Evolutionary conservation across 2,329 filamentous ascomycete species (phyloP).

Genomic region (Aspergillus latus): DNA sequence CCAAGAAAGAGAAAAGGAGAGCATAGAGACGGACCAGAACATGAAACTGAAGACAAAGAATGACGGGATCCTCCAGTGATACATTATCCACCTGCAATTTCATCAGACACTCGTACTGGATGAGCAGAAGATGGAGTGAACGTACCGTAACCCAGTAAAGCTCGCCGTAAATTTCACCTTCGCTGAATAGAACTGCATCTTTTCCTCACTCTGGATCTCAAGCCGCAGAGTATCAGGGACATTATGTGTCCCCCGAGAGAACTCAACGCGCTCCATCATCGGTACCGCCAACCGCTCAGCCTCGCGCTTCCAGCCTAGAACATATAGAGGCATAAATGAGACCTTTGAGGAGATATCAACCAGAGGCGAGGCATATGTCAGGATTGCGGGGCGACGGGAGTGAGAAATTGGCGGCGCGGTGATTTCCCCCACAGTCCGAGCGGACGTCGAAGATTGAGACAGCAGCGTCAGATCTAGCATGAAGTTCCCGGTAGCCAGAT

Average conservation of each 20-base stretch:
- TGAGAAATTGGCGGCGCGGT: constrained; percentile 53
- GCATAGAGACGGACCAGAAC: constrained; percentile 77
- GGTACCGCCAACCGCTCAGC: constrained; percentile 62
- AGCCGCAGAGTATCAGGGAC: constrained; percentile 57
- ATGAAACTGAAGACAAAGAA: constrained; percentile 66
- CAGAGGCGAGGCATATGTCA: constrained; percentile 75
- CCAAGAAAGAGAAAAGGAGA: constrained; percentile 68
- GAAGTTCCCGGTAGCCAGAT: constrained; percentile 82
- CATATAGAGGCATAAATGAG: constrained; percentile 66
- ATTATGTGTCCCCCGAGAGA: constrained; percentile 55
- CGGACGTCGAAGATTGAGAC: constrained; percentile 43
- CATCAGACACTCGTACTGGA: constrained; percentile 19
- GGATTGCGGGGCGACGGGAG: constrained; percentile 71
- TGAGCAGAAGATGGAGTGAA: background rate
- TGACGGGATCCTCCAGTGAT: constrained; percentile 70
- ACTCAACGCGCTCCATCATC: constrained; percentile 73
- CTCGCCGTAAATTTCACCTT: constrained; percentile 69
- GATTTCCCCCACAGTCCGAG: constrained; percentile 28
- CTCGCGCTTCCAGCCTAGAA: constrained; percentile 66
- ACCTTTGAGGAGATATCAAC: constrained; percentile 63
- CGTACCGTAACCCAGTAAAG: constrained; percentile 67
- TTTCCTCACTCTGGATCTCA: constrained; percentile 68
- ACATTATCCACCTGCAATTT: constrained; percentile 71
- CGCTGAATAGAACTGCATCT: constrained; percentile 74
- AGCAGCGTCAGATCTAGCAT: constrained; percentile 82